A percentile compares a stretch with the other conserved stretches of the same genome.
These are phyloP conservation scores for Plasmodium gaboni DNA, from an alignment of 169 alveolate species.

Conservation along the genomic window DNA sequence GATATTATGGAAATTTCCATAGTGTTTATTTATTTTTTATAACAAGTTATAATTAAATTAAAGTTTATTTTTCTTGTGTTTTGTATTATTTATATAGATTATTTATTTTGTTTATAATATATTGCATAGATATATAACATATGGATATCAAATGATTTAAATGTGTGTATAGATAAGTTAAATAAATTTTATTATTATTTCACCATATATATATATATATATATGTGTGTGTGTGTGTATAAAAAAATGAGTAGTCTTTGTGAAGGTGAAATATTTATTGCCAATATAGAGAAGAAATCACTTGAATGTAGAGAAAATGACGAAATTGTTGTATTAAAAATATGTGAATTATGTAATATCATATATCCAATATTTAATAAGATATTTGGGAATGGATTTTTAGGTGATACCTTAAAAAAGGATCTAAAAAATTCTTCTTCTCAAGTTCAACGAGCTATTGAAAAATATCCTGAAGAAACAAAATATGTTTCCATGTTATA, in stretches of 20 bases:
- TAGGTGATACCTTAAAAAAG: constrained; percentile 46
- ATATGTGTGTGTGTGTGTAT: background rate
- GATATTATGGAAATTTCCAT: too few relatives aligned
- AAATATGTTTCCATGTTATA: constrained; percentile 69
- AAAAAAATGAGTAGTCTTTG: constrained; percentile 16
- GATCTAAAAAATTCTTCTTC: constrained; percentile 54
- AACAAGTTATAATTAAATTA: too few relatives aligned
- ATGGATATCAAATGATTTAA: too few relatives aligned
- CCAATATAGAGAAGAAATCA: constrained; percentile 31
- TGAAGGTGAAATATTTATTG: constrained; percentile 13
- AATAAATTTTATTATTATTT: too few relatives aligned
- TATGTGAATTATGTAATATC: constrained; percentile 63
- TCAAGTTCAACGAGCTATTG: constrained; percentile 66
- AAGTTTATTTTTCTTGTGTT: background rate
- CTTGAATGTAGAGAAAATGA: constrained; percentile 63
- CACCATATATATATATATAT: background rate
- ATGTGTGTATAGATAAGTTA: too few relatives aligned
- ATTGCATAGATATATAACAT: too few relatives aligned
- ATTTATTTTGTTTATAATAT: constrained; percentile 1
- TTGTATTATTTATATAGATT: background rate
- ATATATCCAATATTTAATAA: constrained; percentile 58
- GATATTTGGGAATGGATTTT: constrained; percentile 73
- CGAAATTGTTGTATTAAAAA: constrained; percentile 49
- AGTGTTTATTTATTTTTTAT: too few relatives aligned
- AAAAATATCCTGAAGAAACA: constrained; percentile 65